phyloP scores from a whole-genome alignment of 257 asterid species.

The Haberlea rhodopensis region DNA sequence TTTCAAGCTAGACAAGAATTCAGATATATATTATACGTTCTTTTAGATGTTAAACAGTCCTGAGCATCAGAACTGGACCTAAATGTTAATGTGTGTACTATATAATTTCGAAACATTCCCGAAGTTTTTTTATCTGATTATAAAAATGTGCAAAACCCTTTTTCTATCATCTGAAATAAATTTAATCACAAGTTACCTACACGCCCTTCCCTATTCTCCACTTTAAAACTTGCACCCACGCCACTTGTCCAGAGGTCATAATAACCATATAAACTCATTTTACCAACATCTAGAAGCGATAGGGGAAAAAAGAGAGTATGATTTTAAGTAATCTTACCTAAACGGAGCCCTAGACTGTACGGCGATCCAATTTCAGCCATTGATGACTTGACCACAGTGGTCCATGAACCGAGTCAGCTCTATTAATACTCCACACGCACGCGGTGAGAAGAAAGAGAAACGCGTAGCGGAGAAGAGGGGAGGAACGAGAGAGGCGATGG shows the following conservation, averaged over 20 bases:
- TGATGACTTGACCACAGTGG: conserved; percentile 32
- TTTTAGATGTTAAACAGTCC: no score
- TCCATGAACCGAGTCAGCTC: conserved; percentile 23
- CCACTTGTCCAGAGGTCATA: not conserved
- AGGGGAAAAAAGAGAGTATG: conserved; percentile 2
- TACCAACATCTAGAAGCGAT: not conserved
- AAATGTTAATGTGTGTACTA: not conserved
- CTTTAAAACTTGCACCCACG: not conserved
- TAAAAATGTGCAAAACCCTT: no score
- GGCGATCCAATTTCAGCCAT: conserved; percentile 62
- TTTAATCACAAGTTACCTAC: not conserved
- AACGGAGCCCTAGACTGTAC: conserved; percentile 46
- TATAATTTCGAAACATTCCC: no score
- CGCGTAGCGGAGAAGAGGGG: conserved; percentile 9
- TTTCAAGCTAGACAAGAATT: not conserved
- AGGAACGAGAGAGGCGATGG: conserved; percentile 25
- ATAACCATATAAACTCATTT: not conserved
- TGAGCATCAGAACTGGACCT: not conserved
- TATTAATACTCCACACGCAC: not conserved
- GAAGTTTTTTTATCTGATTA: no score
- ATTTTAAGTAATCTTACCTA: conserved; percentile 36
- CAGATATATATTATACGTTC: no score
- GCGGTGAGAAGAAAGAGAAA: conserved; percentile 8
- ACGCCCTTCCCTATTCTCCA: not conserved
- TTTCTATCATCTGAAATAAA: not conserved